These are phyloP conservation scores for Xylariaceae sp. DNA, from an alignment of 2,329 filamentous ascomycete genomes.

Conservation along the genomic window DNA sequence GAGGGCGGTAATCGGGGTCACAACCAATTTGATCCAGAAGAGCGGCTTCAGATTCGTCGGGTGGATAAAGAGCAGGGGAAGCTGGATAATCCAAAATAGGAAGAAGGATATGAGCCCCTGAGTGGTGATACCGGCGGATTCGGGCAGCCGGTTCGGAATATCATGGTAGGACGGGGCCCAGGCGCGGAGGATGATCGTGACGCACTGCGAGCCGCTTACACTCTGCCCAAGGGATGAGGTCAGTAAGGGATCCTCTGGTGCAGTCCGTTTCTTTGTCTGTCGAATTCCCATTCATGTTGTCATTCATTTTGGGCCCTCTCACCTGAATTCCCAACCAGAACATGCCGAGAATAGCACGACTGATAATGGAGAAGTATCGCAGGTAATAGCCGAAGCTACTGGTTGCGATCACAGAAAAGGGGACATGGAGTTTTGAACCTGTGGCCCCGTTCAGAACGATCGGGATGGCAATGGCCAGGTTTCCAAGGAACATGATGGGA, in stretches of 20 bases:
- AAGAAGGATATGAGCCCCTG: slow-evolving; percentile 47
- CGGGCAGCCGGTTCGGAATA: slow-evolving; percentile 48
- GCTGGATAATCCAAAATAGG: slow-evolving; percentile 45
- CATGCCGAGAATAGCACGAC: slow-evolving; percentile 41
- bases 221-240: not conserved
- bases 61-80: slow-evolving; percentile 31
- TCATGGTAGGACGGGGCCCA: slow-evolving; percentile 52
- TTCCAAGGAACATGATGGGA: slow-evolving; percentile 50
- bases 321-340: slow-evolving; percentile 56
- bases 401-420: slow-evolving; percentile 42
- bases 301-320: slow-evolving; percentile 16
- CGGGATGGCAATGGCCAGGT: slow-evolving; percentile 52
- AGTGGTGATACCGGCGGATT: slow-evolving; percentile 47
- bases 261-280: not conserved
- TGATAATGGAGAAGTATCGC: slow-evolving; percentile 36
- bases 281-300: no score
- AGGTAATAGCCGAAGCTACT: slow-evolving; percentile 44
- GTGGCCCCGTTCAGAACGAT: slow-evolving; percentile 46
- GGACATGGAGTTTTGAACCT: slow-evolving; percentile 43
- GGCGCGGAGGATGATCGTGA: slow-evolving; percentile 40
- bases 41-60: slow-evolving; percentile 36
- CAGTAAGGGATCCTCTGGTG: not conserved
- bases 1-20: slow-evolving; percentile 55
- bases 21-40: slow-evolving; percentile 45
- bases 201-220: slow-evolving; percentile 39